Evolutionary conservation across 345 rosid species (phyloP).

Genomic region (Corymbia maculata): DNA sequence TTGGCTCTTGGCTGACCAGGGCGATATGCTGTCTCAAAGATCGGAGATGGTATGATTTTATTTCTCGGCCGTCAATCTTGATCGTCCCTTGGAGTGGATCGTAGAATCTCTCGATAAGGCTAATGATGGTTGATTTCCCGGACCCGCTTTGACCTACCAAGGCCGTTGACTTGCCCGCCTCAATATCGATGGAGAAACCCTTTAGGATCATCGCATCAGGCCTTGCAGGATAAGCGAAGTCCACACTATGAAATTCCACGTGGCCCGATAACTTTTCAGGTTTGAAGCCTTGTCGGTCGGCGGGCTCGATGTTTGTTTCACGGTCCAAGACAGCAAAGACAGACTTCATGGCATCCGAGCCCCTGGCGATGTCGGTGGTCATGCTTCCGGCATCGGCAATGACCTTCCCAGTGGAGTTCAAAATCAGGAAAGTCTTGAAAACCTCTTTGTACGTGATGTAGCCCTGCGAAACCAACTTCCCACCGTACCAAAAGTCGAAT

Average conservation of each 20-base stretch:
- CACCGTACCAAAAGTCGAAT: not conserved
- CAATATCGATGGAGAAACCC: not conserved
- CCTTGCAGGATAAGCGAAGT: not conserved
- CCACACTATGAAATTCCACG: not conserved
- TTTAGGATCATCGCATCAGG: not conserved
- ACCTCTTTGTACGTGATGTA: not conserved
- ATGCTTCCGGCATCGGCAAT: constrained; percentile 1
- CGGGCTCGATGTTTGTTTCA: not conserved
- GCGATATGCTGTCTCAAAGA: constrained; percentile 1
- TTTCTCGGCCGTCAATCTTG: not conserved
- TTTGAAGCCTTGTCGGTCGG: not conserved
- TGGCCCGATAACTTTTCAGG: not conserved
- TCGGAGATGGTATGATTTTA: not conserved
- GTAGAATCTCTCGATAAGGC: constrained; percentile 6
- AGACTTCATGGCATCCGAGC: not conserved
- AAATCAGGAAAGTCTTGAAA: not conserved
- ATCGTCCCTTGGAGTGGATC: not conserved
- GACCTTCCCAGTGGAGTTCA: not conserved
- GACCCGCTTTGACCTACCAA: constrained; percentile 9
- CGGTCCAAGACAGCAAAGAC: not conserved
- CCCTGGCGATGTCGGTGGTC: not conserved
- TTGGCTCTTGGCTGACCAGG: constrained; percentile 19
- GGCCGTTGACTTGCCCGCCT: not conserved
- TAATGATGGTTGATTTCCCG: constrained; percentile 5
- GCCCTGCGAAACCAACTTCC: not conserved